Percentiles rank a stretch among this genome's conserved stretches.
These are phyloP conservation scores for Dactylellina drechsleri DNA, from an alignment of 2,329 filamentous ascomycete species.

Conservation along the genomic window DNA sequence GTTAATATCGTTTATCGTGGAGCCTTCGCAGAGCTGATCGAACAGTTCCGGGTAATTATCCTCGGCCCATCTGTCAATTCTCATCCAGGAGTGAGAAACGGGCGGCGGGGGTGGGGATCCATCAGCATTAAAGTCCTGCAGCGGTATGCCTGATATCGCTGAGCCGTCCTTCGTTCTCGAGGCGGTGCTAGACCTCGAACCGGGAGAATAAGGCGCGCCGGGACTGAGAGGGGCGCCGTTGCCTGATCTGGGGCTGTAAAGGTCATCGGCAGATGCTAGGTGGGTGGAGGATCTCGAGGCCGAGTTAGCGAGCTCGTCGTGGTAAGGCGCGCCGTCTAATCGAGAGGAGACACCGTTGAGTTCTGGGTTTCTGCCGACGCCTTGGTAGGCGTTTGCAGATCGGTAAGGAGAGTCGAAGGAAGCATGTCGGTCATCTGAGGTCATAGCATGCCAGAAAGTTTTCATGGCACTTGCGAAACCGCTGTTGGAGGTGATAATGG, in stretches of 20 bases:
- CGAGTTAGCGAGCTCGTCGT: slow-evolving; percentile 78
- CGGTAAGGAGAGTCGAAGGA: slow-evolving; percentile 92
- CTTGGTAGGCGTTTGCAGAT: slow-evolving; percentile 59
- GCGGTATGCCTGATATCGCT: slow-evolving; percentile 76
- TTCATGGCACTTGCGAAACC: slow-evolving; percentile 75
- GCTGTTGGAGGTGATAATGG: slow-evolving; percentile 4
- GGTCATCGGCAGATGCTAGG: slow-evolving; percentile 69
- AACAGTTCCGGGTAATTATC: slow-evolving; percentile 94
- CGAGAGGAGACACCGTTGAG: slow-evolving; percentile 80
- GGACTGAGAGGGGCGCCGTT: slow-evolving; percentile 62
- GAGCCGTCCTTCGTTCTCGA: slow-evolving; percentile 72
- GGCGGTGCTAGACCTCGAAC: slow-evolving; percentile 81
- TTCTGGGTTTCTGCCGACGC: slow-evolving; percentile 80
- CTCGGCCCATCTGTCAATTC: slow-evolving; percentile 93
- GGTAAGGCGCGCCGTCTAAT: slow-evolving; percentile 76
- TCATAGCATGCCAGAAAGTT: slow-evolving; percentile 95
- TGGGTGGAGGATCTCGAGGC: slow-evolving; percentile 66
- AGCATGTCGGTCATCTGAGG: slow-evolving; percentile 83
- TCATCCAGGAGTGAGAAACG: slow-evolving; percentile 87
- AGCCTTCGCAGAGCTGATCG: slow-evolving; percentile 91
- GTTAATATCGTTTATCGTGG: slow-evolving; percentile 93
- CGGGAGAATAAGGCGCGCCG: slow-evolving; percentile 84
- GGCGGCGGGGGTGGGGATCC: slow-evolving; percentile 90
- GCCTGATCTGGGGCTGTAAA: slow-evolving; percentile 67
- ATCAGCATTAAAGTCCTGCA: slow-evolving; percentile 89